Evolutionary conservation across 257 asterid species (phyloP), one percentile per base, ranked within the genome.

Genomic region (Leonotis leonurus): DNA sequence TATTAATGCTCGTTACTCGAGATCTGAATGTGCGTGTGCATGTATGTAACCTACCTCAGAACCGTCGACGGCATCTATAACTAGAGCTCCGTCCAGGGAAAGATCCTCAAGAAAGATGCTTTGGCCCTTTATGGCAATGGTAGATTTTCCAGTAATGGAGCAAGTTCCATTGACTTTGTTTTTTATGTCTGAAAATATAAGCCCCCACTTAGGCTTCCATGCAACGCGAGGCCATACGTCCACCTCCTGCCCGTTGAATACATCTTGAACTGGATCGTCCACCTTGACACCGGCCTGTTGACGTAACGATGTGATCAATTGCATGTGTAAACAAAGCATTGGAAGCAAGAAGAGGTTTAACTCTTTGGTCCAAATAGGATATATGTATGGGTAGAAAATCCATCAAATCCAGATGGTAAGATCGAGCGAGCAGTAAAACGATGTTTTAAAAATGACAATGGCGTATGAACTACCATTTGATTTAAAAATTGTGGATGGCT

Each of bases 141-240:
- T 85, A 11, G 99, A 93, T 54, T 58, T 81, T 60, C 85, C 83
- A 18, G 97, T 76, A 37, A 93, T 64, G 33, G 82, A 82, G 78
- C 85, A 78, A 40, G 78, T 82, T 65, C 83, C 83, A 2, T 60
- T 56, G 26, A 89, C 81, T 79, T 93, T 93, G 53, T 72, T 75
- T 73, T 61, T 89, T 30, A 93, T 67, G 14, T 90, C 92, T 4
- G 96, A 68, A 79, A 74, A 93, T 9, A 95, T 87, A 58, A 93
- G 82, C 37, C 94, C 99, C 99, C 97, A 93, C 54, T 85, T 85
- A 16, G 99, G 97, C 74, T 83, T 85, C 97, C 97, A 93, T 61
- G 69, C 85, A 49, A 93, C 78, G 36, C 90, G 89, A 50, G 99
- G 93, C 97, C 97, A 93, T 50, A 89, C 96, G 60, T 93, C 97